Evolutionary conservation across 73 alveolate species (phyloP).

Genomic region (Paramecium caudatum): DNA sequence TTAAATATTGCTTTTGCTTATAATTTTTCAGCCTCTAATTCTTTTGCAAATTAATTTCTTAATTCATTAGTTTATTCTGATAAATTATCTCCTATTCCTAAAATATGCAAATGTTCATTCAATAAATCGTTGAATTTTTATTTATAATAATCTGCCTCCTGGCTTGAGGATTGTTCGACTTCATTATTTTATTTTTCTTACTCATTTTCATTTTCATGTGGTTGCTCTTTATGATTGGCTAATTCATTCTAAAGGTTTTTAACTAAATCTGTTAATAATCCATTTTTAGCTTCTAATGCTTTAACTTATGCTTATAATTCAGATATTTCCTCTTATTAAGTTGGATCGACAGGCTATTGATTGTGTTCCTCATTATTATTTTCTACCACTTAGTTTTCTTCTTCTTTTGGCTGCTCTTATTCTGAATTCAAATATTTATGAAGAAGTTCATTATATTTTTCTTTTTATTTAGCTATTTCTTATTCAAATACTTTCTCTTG

Average conservation of each 20-base stretch:
- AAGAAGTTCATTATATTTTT: not conserved
- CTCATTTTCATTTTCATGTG: not conserved
- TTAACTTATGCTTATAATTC: no score
- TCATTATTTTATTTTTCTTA: no score
- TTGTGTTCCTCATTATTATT: no score
- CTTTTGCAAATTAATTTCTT: not conserved
- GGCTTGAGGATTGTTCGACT: not conserved
- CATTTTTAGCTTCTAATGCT: no score
- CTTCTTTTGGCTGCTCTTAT: no score
- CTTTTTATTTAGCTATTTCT: not conserved
- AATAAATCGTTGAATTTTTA: not conserved
- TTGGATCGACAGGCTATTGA: no score
- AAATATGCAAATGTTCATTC: not conserved
- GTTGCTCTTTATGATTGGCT: not conserved
- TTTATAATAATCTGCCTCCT: not conserved
- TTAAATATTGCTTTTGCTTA: not conserved
- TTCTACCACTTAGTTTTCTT: no score
- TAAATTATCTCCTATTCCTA: not conserved
- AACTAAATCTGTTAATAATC: not conserved
- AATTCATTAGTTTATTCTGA: not conserved
- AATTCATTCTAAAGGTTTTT: not conserved
- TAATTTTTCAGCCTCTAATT: slow-evolving; percentile 6
- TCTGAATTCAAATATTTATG: not conserved
- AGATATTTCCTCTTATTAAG: no score
- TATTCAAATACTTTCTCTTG: not conserved